A percentile compares a stretch with the other conserved stretches of the same genome.
phyloP scores from a whole-genome alignment of 352 stramenopile genomes.

The Peronospora destructor region DNA sequence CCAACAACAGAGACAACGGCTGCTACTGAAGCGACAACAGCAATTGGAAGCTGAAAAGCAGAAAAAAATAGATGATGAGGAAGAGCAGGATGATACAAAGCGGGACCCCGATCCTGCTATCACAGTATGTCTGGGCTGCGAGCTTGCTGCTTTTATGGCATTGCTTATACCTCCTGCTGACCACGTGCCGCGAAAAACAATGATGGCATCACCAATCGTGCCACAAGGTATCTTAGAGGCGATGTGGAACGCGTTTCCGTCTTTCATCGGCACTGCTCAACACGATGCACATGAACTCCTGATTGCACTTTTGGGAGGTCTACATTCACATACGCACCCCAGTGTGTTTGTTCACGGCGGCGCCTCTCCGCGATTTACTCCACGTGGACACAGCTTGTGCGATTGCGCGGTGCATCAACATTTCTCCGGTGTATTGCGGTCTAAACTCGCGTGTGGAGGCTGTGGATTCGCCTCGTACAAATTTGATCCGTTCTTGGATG shows the following conservation, averaged over 20 bases:
- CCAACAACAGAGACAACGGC: slow-evolving; percentile 37
- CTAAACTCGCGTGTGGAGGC: slow-evolving; percentile 47
- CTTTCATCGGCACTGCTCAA: slow-evolving; percentile 53
- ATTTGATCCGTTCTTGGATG: slow-evolving; percentile 68
- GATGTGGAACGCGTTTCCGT: slow-evolving; percentile 47
- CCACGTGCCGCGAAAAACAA: slow-evolving; percentile 1
- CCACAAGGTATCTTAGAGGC: slow-evolving; percentile 55
- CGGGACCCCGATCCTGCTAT: slow-evolving; percentile 10
- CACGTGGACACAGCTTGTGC: slow-evolving; percentile 49
- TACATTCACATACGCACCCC: slow-evolving; percentile 55
- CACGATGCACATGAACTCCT: slow-evolving; percentile 78
- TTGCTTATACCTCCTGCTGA: slow-evolving; percentile 23
- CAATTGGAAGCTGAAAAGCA: slow-evolving; percentile 13
- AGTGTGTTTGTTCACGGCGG: slow-evolving; percentile 33
- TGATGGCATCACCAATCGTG: slow-evolving; percentile 36
- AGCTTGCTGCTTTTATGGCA: slow-evolving; percentile 44
- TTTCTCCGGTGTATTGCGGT: slow-evolving; percentile 58
- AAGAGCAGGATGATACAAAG: slow-evolving; percentile 5
- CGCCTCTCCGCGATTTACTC: slow-evolving; percentile 52
- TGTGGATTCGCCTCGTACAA: slow-evolving; percentile 47
- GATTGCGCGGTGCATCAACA: slow-evolving; percentile 69
- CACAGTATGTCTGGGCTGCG: slow-evolving; percentile 52
- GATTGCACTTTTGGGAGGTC: slow-evolving; percentile 48
- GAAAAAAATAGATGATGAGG: slow-evolving; percentile 3
- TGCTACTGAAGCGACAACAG: slow-evolving; percentile 26